Evolutionary conservation across 306 rosid genomes (phyloP).

Genomic region (Alnus glutinosa): DNA sequence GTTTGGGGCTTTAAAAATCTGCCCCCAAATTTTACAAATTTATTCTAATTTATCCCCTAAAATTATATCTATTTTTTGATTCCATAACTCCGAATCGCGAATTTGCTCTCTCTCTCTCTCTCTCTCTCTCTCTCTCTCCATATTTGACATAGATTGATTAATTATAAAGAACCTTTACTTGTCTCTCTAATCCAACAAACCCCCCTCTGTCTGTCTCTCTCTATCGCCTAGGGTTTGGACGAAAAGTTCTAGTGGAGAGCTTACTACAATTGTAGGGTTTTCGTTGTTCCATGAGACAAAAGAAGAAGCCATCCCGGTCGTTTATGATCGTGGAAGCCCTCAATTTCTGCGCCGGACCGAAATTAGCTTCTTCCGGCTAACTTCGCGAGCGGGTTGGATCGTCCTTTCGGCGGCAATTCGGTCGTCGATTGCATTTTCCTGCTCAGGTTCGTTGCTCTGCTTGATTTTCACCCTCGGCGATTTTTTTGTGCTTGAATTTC

Average conservation of each 20-base stretch:
- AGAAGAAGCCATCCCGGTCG: slow-evolving; percentile 9
- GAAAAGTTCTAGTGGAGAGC: slow-evolving; percentile 26
- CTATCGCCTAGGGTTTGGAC: slow-evolving; percentile 57
- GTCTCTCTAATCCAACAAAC: slow-evolving; percentile 34
- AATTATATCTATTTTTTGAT: not conserved
- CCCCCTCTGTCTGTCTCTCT: not conserved
- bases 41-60: not conserved
- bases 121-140: slow-evolving; percentile 11
- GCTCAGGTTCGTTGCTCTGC: slow-evolving; percentile 41
- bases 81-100: slow-evolving; percentile 15
- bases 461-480: not conserved
- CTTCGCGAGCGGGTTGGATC: slow-evolving; percentile 15
- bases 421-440: slow-evolving; percentile 33
- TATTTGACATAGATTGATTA: slow-evolving; percentile 28
- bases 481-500: slow-evolving; percentile 28
- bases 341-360: slow-evolving; percentile 1
- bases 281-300: not conserved
- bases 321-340: slow-evolving; percentile 27
- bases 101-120: slow-evolving; percentile 14
- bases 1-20: not conserved
- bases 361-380: not conserved
- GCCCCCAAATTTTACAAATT: not conserved
- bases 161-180: slow-evolving; percentile 23
- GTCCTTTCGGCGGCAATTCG: slow-evolving; percentile 21
- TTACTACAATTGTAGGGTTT: slow-evolving; percentile 35